Base-by-base conservation (phyloP, 306 rosid genomes). In the Gynostemma pentaphyllum region DNA sequence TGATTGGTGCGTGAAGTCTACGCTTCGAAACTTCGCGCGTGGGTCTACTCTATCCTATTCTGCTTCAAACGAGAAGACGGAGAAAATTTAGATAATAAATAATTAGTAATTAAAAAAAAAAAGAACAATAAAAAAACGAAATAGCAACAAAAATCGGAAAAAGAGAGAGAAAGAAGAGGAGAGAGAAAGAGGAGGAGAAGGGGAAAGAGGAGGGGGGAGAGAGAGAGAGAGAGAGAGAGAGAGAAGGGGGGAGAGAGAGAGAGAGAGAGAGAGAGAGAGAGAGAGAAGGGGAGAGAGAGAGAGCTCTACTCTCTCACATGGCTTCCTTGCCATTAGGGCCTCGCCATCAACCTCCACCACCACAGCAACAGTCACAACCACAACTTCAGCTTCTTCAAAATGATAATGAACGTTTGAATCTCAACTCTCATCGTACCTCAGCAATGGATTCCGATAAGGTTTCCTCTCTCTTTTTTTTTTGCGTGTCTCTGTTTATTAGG, bases 311-410 rank as follows among this genome's bases (percentile, higher is more conserved):
- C 59, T 65, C 71, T 83, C 76, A 78, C 83, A 91, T 88, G 95
- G 91, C 89, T 66, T 73, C 96, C 79, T 53, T 87, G 78, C 89
- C 83, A 76, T 70, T 85, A 81, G 95, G 95, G 89, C 94, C 86
- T 69, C 77, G 81, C 72, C 85, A 74, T 69, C 88, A 66, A 45
- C 81, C 73, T 68, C 86, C 81, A 54, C 86, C 81, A 54, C 82
- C 74, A 53, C 82, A 76, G 47, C 64, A 51, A 22, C 83, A 64
- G 70, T 57, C 64, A 19, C 64, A 54, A 41, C 64, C 72, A 59
- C 85, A 54, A 45, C 71, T 73, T 1, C 79, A 68, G 71, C 71
- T 52, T 24, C 50, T 34, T 53, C 71, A 27, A 22, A 63, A 40
- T 70, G 80, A 47, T 48, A 77, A 68, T 75, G 87, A 86, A 36